Evolutionary conservation across 2,329 filamentous ascomycete genomes (phyloP), one percentile per base, ranked within the genome.

Genomic region (Exophiala xenobiotica): DNA sequence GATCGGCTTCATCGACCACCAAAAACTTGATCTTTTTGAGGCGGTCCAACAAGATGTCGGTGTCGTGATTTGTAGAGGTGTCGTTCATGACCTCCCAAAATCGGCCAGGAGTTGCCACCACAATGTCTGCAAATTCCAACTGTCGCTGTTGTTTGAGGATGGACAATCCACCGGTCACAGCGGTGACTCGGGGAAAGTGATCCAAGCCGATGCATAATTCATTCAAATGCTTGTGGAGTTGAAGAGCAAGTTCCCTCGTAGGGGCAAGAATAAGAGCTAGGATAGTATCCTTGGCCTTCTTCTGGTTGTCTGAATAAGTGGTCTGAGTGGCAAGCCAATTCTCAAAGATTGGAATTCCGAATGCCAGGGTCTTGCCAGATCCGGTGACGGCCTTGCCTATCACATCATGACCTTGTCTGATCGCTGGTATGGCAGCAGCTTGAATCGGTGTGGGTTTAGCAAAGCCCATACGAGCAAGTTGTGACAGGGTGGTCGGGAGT

Each of bases 341-440:
- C 68, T 99, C 91, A 7, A 97, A 76, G 49, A 99, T 93, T 0
- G 93, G 93, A 56, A 99, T 90, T 1, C 87, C 90, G 68, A 96
- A 99, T 0, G 93, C 92, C 38, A 99, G 75, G 0, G 93, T 99
- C 72, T 99, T 99, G 62, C 93, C 93, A 11, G 93, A 97, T 59
- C 93, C 93, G 0, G 93, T 99, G 8, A 92, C 87, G 1, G 93
- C 93, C 72, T 99, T 99, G 35, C 93, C 93, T 58, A 99, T 87
- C 12, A 97, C 86, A 69, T 99, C 92, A 66, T 88, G 87, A 0
- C 92, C 92, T 4, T 82, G 81, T 16, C 92, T 67, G 39, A 96
- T 88, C 46, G 88, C 80, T 0, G 93, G 91, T 61, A 99, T 95
- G 1, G 88, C 78, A 26, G 82, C 78, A 16, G 77, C 72, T 67